Base-by-base conservation (phyloP, 2,329 filamentous ascomycete species). In the Exophiala dermatitidis region DNA sequence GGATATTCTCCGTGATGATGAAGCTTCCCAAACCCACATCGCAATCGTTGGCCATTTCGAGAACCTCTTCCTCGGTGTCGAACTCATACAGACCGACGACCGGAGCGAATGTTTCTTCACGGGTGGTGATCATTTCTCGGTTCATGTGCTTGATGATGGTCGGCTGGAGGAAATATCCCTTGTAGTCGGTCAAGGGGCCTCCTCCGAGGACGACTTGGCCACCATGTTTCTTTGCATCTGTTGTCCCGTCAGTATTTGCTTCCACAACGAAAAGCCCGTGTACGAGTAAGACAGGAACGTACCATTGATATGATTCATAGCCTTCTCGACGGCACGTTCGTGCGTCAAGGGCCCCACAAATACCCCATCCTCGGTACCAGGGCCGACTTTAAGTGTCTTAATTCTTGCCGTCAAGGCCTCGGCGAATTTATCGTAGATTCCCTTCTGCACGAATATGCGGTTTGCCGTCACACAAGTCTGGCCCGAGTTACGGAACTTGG, bases 361-460 rank as follows among this genome's bases (percentile, higher is more conserved):
- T 49, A 82, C 77, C 57, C 79, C 82, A 38, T 83, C 72, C 1
- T 79, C 79, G 68, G 86, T 90, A 2, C 88, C 87, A 60, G 82
- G 77, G 48, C 88, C 88, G 53, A 93, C 84, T 65, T 81, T 84
- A 75, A 94, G 90, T 10, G 69, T 72, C 65, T 81, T 79, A 48
- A 91, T 87, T 66, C 86, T 85, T 57, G 82, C 83, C 30, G 83
- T 80, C 60, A 93, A 82, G 47, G 80, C 82, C 43, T 74, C 64
- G 3, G 81, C 79, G 62, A 94, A 94, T 36, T 78, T 74, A 63
- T 91, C 85, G 71, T 93, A 90, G 68, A 94, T 80, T 54, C 82
- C 84, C 34, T 77, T 75, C 69, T 94, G 88, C 5, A 94, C 79
- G 68, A 86, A 91, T 60, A 94, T 81, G 31, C 88, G 79, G 74